Evolutionary conservation across 345 rosid genomes (phyloP), one percentile per base, ranked within the genome.

Genomic region (Cochlearia excelsa): DNA sequence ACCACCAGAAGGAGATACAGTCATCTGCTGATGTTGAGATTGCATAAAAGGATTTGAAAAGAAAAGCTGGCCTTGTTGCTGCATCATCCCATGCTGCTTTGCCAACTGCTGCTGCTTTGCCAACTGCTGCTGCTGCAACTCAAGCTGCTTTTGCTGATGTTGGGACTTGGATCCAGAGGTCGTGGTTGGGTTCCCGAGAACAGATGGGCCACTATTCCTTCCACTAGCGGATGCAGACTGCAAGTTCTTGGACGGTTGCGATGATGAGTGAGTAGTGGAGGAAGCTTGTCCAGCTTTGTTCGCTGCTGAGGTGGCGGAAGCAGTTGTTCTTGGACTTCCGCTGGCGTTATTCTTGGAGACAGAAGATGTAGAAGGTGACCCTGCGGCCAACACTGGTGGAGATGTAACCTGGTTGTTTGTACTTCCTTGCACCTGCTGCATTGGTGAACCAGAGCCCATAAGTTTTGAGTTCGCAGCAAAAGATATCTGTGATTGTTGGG

Each of bases 291-390:
- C 84, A 57, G 75, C 68, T 71, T 87, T 94, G 74, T 82, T 87
- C 60, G 72, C 77, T 0, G 84, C 64, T 28, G 95, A 80, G 5
- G 81, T 59, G 47, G 73, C 58, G 5, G 91, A 75, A 47, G 80
- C 65, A 23, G 80, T 77, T 46, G 95, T 85, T 70, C 92, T 80
- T 23, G 97, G 99, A 71, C 96, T 90, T 54, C 95, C 99, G 43
- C 96, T 82, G 3, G 92, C 78, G 51, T 88, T 80, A 16, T 16
- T 16, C 75, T 88, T 90, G 42, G 99, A 89, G 51, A 90, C 71
- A 0, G 96, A 86, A 26, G 96, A 84, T 6, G 90, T 73, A 1
- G 97, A 80, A 9, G 99, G 95, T 42, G 97, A 87, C 53, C 92
- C 90, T 16, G 23, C 23, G 54, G 80, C 88, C 46, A 77, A 66